Evolutionary conservation across 225 moss, liverwort and hornwort species (phyloP), one percentile per base, ranked within the genome.

Genomic region (Physcomitrium patens): DNA sequence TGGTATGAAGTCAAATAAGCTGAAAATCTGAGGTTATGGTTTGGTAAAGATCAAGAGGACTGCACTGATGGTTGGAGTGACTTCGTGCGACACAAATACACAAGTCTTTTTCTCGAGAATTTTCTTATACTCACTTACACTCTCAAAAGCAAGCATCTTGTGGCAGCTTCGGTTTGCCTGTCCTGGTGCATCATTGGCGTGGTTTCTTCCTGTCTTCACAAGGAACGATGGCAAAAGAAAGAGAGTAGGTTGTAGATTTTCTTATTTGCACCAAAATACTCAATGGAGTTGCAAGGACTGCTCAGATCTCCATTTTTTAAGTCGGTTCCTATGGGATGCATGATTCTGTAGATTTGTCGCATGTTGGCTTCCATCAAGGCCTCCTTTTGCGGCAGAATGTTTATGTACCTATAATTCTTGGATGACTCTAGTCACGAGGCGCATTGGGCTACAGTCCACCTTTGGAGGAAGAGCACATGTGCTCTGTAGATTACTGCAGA

Each of bases 281-380:
- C 31, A 1, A 37, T 37, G 2, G 31, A 80, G 66, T 67, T 18
- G 15, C 42, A 48, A 24, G 41, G 70, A 48, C 65, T 48, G 48
- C 23, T 76, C 42, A 59, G 28, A 63, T 62, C 45, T 71, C 43
- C 43, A 57, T 67, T 81, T 74, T 58, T 71, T 75, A 57, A 52
- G 63, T 63, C 58, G 54, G 70, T 81, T 68, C 59, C 78, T 68
- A 59, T 78, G 75, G 28, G 81, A 67, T 85, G 85, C 66, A 72
- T 85, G 81, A 85, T 85, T 81, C 85, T 85, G 85, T 81, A 52
- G 71, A 68, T 76, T 70, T 68, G 72, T 68, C 71, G 85, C 78
- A 64, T 67, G 58, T 41, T 78, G n/a, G 70, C 60, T 74, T 66
- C 23, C 65, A 74, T 66, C 19, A 43, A 74, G 84, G 77, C 37